Percentiles rank a stretch among this genome's conserved stretches.
These are phyloP conservation scores for Shiraia sp. DNA, from an alignment of 2,329 filamentous ascomycete genomes.

Conservation along the genomic window DNA sequence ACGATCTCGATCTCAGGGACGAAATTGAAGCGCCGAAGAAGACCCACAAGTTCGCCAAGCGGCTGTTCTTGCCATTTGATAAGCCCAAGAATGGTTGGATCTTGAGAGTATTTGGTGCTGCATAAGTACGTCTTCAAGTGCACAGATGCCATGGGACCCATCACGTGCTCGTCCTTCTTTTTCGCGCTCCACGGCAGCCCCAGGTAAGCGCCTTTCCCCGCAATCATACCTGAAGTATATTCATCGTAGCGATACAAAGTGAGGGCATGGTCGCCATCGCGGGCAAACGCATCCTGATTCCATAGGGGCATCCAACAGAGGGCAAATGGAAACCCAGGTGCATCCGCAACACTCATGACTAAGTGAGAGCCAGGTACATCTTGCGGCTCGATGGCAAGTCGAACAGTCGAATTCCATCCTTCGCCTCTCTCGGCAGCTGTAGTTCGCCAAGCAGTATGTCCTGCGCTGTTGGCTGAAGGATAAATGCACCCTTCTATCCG, in stretches of 20 bases:
- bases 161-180: conserved; percentile 73
- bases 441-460: conserved; percentile 85
- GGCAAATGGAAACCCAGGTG: conserved; percentile 85
- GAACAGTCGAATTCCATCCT: conserved; percentile 85
- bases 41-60: conserved; percentile 69
- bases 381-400: conserved; percentile 74
- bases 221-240: conserved; percentile 72
- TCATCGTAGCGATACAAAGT: conserved; percentile 92
- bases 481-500: conserved; percentile 87
- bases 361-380: conserved; percentile 84
- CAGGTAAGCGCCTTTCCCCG: conserved; percentile 84
- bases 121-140: conserved; percentile 83
- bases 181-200: conserved; percentile 78
- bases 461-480: conserved; percentile 77
- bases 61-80: conserved; percentile 82
- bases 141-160: conserved; percentile 78
- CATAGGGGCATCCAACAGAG: conserved; percentile 92
- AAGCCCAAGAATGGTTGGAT: conserved; percentile 80
- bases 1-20: conserved; percentile 98
- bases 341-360: conserved; percentile 86
- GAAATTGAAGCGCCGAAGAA: conserved; percentile 84
- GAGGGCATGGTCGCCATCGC: conserved; percentile 80
- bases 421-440: conserved; percentile 78
- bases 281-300: conserved; percentile 87
- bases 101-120: conserved; percentile 93